Base-by-base conservation (phyloP, 164 flowering plant species). In the Cinnamomum chago region DNA sequence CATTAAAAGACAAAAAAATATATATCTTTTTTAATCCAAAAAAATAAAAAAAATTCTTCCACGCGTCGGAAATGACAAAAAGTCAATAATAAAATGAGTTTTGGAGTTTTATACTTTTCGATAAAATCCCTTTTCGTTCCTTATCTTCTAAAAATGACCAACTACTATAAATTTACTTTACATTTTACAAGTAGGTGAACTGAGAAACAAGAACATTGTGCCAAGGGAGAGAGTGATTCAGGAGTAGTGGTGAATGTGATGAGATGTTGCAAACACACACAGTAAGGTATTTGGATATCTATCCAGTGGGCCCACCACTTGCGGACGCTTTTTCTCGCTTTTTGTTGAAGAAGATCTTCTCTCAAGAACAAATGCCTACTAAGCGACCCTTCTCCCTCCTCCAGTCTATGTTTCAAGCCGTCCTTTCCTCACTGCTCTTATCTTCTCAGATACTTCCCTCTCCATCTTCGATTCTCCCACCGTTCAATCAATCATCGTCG, bases 271-370 rank as follows among this genome's bases (percentile, higher is more conserved):
- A 55, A 55, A 55, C 60, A 20, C 60, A 55, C 60, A 55, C 0
- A 20, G 60, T 55, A 55, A 14, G 20, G 20, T 0, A 55, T 3
- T 20, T 20, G 12, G 2, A 64, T 2, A 23, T 2, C 67, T 23
- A 64, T 10, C 67, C 67, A 64, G 33, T 64, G 67, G 67, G 30
- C 28, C 67, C 60, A 55, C 67, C 67, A 64, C 28, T 7, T 60
- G 11, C 67, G 28, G 28, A 64, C 67, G 67, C 67, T 64, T 64
- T 55, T 64, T 64, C 33, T 64, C 67, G 28, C 67, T 64, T 64
- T 60, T 64, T 24, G 17, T 64, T 25, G 18, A 64, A 23, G 33
- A 64, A 25, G 67, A 64, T 64, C 67, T 17, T 64, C 15, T 55
- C n/a, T 55, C 60, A n/a, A n/a, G 47, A 40, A 40, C 47, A 40